Evolutionary conservation across 2,329 filamentous ascomycete species (phyloP).

Genomic region (Diaporthe aspalathi): DNA sequence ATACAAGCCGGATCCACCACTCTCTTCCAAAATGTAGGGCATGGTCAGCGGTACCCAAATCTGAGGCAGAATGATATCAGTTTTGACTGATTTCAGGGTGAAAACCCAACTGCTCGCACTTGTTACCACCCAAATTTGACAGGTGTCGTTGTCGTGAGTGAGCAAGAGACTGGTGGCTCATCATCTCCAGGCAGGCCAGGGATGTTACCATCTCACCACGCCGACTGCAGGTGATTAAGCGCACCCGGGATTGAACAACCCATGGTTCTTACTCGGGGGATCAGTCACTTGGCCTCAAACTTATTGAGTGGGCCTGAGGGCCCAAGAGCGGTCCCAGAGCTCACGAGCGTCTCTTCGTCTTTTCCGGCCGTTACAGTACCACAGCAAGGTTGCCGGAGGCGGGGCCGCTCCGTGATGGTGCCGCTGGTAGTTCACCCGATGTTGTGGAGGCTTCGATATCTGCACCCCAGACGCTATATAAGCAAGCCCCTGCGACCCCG

Average conservation of each 20-base stretch:
- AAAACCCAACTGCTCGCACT: background rate
- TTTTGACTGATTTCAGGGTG: background rate
- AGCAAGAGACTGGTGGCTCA: background rate
- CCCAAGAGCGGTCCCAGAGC: too few relatives aligned
- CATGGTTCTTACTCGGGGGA: background rate
- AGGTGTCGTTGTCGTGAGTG: background rate
- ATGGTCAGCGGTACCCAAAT: background rate
- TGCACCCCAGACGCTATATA: constrained; percentile 6
- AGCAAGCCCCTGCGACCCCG: background rate
- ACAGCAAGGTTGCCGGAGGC: background rate
- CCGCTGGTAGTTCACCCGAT: constrained; percentile 1
- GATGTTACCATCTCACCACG: background rate
- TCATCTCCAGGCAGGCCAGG: background rate
- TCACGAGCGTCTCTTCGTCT: background rate
- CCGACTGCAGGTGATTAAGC: background rate
- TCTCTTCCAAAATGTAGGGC: background rate
- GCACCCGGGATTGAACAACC: too few relatives aligned
- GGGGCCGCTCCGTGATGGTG: background rate
- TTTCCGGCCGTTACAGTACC: background rate
- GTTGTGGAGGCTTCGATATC: background rate
- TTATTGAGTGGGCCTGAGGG: too few relatives aligned
- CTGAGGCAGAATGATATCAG: background rate
- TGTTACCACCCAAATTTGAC: background rate
- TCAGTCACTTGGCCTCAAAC: background rate
- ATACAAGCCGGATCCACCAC: background rate